Percentiles rank a stretch among this genome's conserved stretches.
phyloP scores from a whole-genome alignment of 169 alveolate species.

The Eimeria sp. region DNA sequence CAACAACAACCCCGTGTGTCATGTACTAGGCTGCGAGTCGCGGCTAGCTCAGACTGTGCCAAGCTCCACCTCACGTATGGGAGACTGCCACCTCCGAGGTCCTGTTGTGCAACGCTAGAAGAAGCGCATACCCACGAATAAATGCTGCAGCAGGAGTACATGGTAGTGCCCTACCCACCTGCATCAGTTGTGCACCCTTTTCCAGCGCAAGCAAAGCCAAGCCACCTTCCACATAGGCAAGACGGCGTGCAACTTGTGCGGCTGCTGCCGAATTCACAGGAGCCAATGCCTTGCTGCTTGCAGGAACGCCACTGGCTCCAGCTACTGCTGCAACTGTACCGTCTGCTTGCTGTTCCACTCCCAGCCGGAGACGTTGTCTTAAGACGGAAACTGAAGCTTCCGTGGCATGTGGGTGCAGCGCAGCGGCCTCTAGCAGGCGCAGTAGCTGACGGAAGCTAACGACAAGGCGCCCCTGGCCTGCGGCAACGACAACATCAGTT shows the following conservation, averaged over 20 bases:
- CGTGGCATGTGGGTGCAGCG: slow-evolving; percentile 61
- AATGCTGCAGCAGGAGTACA: slow-evolving; percentile 1
- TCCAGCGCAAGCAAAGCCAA: slow-evolving; percentile 39
- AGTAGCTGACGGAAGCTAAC: slow-evolving; percentile 52
- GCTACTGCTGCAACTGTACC: background rate
- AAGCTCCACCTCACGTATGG: background rate
- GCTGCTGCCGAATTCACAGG: slow-evolving; percentile 3
- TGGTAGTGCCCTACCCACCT: slow-evolving; percentile 21
- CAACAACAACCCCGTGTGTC: background rate
- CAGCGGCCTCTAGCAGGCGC: slow-evolving; percentile 66
- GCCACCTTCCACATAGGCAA: slow-evolving; percentile 59
- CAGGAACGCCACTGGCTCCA: background rate
- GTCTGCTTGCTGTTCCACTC: background rate
- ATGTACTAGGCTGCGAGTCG: background rate
- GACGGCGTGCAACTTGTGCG: background rate
- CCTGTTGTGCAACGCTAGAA: background rate
- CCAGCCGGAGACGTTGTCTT: slow-evolving; percentile 59
- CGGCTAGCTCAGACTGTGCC: background rate
- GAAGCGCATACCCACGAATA: background rate
- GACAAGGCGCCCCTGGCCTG: background rate
- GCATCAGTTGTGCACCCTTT: slow-evolving; percentile 59
- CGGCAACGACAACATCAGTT: background rate
- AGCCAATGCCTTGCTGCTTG: background rate
- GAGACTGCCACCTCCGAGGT: background rate
- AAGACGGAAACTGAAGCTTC: slow-evolving; percentile 23